phyloP scores from a whole-genome alignment of 768 basidiomycete species.

The Kwoniella dejecticola region DNA sequence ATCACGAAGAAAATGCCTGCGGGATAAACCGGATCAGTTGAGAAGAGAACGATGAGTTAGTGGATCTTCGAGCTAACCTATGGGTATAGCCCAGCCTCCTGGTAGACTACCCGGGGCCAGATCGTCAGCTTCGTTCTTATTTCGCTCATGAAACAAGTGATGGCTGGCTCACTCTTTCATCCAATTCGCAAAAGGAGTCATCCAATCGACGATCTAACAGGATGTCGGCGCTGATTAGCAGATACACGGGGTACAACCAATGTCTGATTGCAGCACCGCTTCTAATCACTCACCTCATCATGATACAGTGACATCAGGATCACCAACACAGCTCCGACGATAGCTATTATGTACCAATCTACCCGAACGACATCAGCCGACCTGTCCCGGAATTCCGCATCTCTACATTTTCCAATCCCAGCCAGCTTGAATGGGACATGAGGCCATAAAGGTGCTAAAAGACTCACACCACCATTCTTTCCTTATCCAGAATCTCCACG shows the following conservation, averaged over 20 bases:
- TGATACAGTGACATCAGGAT: constrained; percentile 25
- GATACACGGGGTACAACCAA: neutral
- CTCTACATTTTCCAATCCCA: no score
- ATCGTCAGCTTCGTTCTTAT: no score
- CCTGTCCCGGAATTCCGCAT: no score
- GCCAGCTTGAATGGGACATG: no score
- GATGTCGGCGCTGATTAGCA: no score
- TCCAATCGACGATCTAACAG: constrained; percentile 68
- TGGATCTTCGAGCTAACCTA: no score
- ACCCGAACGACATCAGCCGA: no score
- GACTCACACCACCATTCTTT: constrained; percentile 47
- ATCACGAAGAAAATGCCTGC: constrained; percentile 70
- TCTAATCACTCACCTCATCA: constrained; percentile 33
- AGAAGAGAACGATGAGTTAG: no score
- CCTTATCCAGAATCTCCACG: constrained; percentile 48
- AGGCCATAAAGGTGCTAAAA: neutral
- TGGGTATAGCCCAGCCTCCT: constrained; percentile 74
- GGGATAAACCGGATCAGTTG: neutral
- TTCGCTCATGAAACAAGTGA: no score
- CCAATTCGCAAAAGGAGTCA: constrained; percentile 68
- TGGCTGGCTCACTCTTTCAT: constrained; percentile 60
- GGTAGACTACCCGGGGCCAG: constrained; percentile 51
- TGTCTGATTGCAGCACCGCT: no score
- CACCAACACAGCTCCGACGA: constrained; percentile 19
- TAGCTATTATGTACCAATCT: constrained; percentile 25